Evolutionary conservation across 148 eudicot species (phyloP).

Genomic region (Fallopia convolvulus): DNA sequence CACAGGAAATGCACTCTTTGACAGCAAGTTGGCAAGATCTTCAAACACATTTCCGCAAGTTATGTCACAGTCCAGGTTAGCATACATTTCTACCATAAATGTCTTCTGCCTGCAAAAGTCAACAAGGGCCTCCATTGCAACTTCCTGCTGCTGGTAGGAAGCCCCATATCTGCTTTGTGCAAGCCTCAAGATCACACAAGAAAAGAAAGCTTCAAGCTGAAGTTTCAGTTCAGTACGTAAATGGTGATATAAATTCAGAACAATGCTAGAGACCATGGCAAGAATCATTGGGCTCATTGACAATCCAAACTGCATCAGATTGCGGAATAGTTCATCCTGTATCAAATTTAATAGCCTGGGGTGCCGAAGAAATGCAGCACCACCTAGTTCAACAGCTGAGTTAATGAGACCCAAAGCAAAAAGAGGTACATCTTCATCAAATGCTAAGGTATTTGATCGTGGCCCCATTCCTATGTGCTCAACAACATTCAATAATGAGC

Average conservation of each 20-base stretch:
- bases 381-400: constrained; percentile 81
- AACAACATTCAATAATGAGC: constrained; percentile 66
- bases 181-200: constrained; percentile 70
- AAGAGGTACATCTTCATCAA: constrained; percentile 88
- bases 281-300: constrained; percentile 86
- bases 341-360: constrained; percentile 63
- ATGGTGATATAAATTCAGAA: constrained; percentile 75
- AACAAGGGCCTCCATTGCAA: constrained; percentile 96
- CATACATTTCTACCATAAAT: constrained; percentile 84
- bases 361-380: constrained; percentile 59
- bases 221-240: constrained; percentile 63
- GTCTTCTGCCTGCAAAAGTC: constrained; percentile 89
- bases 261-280: constrained; percentile 88
- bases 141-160: constrained; percentile 92
- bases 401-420: constrained; percentile 86
- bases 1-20: constrained; percentile 94
- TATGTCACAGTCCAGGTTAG: constrained; percentile 89
- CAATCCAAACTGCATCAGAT: constrained; percentile 83
- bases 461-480: constrained; percentile 62
- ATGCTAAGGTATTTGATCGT: constrained; percentile 60
- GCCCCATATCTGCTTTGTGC: constrained; percentile 85
- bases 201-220: constrained; percentile 86
- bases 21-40: constrained; percentile 79
- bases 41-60: constrained; percentile 86
- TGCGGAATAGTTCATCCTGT: constrained; percentile 79